These are phyloP conservation scores for Aphanomyces astaci DNA, from an alignment of 352 stramenopile genomes.

Conservation along the genomic window DNA sequence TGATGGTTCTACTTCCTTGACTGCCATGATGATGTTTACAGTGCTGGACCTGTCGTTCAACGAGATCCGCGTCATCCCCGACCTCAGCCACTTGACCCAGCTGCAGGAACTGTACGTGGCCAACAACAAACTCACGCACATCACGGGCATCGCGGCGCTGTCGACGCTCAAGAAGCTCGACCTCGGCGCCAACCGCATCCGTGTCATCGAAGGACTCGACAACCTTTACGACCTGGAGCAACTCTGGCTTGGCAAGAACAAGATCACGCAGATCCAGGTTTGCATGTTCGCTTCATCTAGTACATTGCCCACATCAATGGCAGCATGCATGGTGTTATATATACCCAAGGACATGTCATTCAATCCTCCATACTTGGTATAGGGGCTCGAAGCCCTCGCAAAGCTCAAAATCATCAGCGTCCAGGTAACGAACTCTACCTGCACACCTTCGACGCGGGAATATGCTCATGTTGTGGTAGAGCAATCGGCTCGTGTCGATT, in stretches of 20 bases:
- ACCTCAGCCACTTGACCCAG: conserved; percentile 66
- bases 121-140: conserved; percentile 97
- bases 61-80: conserved; percentile 87
- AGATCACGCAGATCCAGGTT: conserved; percentile 88
- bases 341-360: no score
- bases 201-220: conserved; percentile 89
- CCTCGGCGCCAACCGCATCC: conserved; percentile 93
- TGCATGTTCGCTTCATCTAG: conserved; percentile 20
- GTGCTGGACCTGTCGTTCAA: conserved; percentile 97
- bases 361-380: background rate
- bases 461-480: conserved; percentile 68
- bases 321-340: no score
- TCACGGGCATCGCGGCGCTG: conserved; percentile 85
- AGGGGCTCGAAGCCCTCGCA: conserved; percentile 68
- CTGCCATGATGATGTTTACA: conserved; percentile 22
- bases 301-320: no score
- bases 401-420: conserved; percentile 86
- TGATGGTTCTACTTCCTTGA: background rate
- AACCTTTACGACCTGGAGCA: conserved; percentile 87
- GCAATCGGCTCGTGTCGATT: conserved; percentile 92
- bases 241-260: conserved; percentile 98
- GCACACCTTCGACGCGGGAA: no score
- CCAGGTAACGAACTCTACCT: conserved; percentile 30
- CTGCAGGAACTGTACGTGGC: conserved; percentile 91
- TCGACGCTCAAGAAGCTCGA: conserved; percentile 90